Percentiles rank a stretch among this genome's conserved stretches.
Conservation (phyloP, 257 asterid species). For the Jaltomata sinuosa region DNA sequence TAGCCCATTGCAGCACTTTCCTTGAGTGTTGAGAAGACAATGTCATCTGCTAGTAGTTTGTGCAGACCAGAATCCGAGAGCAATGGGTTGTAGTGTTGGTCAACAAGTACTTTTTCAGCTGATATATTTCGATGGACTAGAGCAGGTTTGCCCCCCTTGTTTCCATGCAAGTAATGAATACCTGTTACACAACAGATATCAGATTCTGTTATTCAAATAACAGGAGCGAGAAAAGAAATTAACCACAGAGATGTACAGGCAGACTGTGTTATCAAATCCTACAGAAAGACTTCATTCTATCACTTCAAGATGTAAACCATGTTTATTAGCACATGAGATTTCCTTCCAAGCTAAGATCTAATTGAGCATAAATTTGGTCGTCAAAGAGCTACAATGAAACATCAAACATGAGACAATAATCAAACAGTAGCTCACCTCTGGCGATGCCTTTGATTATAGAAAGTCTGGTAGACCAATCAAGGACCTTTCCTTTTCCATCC, state of each 20-base stretch:
- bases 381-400: background rate
- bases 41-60: slow-evolving; percentile 79
- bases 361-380: background rate
- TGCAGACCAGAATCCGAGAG: slow-evolving; percentile 79
- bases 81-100: slow-evolving; percentile 63
- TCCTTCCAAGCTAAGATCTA: background rate
- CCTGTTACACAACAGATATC: slow-evolving; percentile 30
- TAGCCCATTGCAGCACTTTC: slow-evolving; percentile 97
- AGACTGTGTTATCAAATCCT: background rate
- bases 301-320: too few species aligned
- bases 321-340: too few species aligned
- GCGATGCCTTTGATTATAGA: slow-evolving; percentile 78
- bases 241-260: background rate
- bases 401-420: background rate
- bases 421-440: slow-evolving; percentile 40
- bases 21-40: slow-evolving; percentile 74
- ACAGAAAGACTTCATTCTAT: background rate
- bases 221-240: background rate
- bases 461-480: slow-evolving; percentile 76
- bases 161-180: slow-evolving; percentile 68
- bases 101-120: slow-evolving; percentile 83
- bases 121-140: slow-evolving; percentile 80
- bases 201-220: background rate
- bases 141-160: slow-evolving; percentile 38
- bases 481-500: slow-evolving; percentile 43